Evolutionary conservation across 2,329 filamentous ascomycete genomes (phyloP).

Genomic region (Trichocomaceae sp.): DNA sequence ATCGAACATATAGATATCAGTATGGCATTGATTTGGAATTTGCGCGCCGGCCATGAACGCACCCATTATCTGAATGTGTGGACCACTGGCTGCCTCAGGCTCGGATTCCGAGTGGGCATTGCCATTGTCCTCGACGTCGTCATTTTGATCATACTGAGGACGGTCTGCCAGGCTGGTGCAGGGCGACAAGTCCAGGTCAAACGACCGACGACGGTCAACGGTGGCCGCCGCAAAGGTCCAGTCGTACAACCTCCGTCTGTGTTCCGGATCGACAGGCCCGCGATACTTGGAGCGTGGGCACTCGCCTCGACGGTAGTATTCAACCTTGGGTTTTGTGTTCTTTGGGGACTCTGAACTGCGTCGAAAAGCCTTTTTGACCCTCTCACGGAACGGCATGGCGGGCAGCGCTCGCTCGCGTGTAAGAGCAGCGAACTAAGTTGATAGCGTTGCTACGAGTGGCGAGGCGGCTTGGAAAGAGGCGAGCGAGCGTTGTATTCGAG

Average conservation of each 20-base stretch:
- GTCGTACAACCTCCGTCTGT: constrained; percentile 37
- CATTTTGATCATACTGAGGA: constrained; percentile 14
- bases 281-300: constrained; percentile 44
- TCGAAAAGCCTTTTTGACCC: constrained; percentile 31
- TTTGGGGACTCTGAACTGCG: constrained; percentile 19
- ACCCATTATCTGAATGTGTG: constrained; percentile 7
- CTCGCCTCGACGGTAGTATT: constrained; percentile 44
- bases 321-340: constrained; percentile 35
- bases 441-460: background rate
- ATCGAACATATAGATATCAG: background rate
- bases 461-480: constrained; percentile 3
- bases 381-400: constrained; percentile 34
- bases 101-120: constrained; percentile 12
- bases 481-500: constrained; percentile 4
- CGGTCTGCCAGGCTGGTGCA: constrained; percentile 24
- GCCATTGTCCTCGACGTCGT: constrained; percentile 19
- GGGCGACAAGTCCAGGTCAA: constrained; percentile 34
- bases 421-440: background rate
- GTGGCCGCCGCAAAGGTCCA: constrained; percentile 39
- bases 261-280: constrained; percentile 42
- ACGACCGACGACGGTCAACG: constrained; percentile 29
- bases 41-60: background rate
- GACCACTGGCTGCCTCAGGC: constrained; percentile 12
- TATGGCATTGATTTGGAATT: too few relatives aligned
- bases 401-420: too few relatives aligned